A percentile compares a stretch with the other conserved stretches of the same genome.
Conservation (phyloP, 257 asterid genomes). For the Rauvolfia tetraphylla region DNA sequence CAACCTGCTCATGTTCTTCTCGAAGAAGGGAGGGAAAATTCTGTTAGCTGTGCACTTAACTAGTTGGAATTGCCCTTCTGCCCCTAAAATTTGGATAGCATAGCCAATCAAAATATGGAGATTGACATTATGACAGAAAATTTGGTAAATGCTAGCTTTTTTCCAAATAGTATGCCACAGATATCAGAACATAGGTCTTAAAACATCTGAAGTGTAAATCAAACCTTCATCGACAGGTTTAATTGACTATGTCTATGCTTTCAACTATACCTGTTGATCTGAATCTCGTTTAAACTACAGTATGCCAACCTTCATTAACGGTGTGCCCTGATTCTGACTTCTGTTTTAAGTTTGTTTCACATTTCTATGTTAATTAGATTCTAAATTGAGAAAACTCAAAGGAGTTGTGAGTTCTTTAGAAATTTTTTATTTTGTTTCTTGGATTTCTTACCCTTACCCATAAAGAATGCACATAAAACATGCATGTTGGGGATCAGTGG, state of each 20-base stretch:
- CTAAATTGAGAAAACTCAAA: background rate
- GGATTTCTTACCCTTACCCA: background rate
- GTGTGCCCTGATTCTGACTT: background rate
- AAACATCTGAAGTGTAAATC: background rate
- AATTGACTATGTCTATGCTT: background rate
- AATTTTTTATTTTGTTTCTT: background rate
- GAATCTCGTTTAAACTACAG: no score
- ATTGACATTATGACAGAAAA: background rate
- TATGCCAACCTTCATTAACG: background rate
- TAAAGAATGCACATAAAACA: no score
- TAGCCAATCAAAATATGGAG: background rate
- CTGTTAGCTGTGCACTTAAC: background rate
- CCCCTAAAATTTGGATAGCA: background rate
- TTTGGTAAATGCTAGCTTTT: background rate
- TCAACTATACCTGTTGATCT: background rate
- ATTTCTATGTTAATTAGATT: background rate
- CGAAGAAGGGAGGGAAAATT: background rate
- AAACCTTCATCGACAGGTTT: background rate
- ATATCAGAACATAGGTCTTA: background rate
- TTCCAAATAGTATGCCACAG: no score
- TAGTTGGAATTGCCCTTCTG: background rate
- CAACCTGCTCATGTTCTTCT: background rate
- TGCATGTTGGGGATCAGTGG: background rate
- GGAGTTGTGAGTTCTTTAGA: background rate
- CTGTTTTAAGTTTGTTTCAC: background rate